Base-by-base conservation (phyloP, 345 rosid species). In the Rhizophora mangle region DNA sequence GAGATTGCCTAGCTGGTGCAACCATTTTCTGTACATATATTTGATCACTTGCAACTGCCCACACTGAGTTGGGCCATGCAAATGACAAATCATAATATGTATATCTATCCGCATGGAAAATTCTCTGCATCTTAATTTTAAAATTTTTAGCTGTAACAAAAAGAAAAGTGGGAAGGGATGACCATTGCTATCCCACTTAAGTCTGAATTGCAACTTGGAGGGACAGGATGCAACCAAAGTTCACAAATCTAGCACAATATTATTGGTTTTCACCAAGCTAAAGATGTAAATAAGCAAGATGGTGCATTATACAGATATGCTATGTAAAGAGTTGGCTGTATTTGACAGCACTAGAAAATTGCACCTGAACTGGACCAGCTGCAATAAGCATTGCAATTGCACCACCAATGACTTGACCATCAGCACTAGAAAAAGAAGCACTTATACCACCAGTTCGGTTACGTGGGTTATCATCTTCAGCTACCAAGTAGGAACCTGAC, bases 321-420 rank as follows among this genome's bases (percentile, higher is more conserved):
- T 13, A 43, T 43, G 49, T 11, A 13, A 43, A 65, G 39, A 9
- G 21, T n/a, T 2, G 21, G 47, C 27, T 27, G 69, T 31, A 60
- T 46, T 20, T 27, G 5, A 31, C 19, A 56, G 37, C 22, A 60
- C 27, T 21, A 43, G 57, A 31, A 67, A 72, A 43, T 16, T 58
- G 62, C 67, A 96, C 99, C 99, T 92, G 96, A 66, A 92, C 90
- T 0, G 84, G 88, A 77, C 86, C 81, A 61, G 93, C 87, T 60
- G 99, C 98, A 24, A 85, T 86, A 72, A 96, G 92, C 80, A 80
- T 77, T 65, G 84, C 95, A 46, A 88, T 85, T 21, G 93, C 93
- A 63, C 99, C 99, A 31, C 99, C 99, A 60, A 96, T 65, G 55
- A 96, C 96, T 29, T 84, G 91, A 57, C 99, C 98, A 67, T 96